Evolutionary conservation across 768 basidiomycete species (phyloP).

Genomic region (Lanmaoa rubissima): DNA sequence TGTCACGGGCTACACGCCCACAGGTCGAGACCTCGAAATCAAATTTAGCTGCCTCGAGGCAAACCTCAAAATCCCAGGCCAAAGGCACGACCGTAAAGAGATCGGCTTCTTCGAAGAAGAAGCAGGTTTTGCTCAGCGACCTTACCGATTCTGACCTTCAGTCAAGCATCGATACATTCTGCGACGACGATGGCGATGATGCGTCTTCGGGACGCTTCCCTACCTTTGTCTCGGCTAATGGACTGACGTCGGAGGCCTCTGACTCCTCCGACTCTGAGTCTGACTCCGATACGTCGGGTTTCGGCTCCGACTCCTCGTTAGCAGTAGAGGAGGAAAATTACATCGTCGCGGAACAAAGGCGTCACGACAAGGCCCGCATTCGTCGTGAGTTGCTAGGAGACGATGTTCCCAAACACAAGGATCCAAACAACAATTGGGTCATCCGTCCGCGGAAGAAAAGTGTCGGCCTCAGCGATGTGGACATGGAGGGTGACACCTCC

Average conservation of each 20-base stretch:
- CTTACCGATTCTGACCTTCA: conserved; percentile 29
- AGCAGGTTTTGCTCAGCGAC: conserved; percentile 12
- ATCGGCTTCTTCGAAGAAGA: conserved; percentile 20
- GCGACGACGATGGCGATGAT: conserved; percentile 31
- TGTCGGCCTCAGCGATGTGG: conserved; percentile 59
- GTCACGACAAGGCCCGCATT: conserved; percentile 50
- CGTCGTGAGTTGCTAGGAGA: conserved; percentile 61
- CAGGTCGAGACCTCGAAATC: conserved; percentile 24
- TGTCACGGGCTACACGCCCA: conserved; percentile 26
- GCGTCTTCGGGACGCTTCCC: conserved; percentile 47
- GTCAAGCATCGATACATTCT: conserved; percentile 37
- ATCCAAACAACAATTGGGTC: conserved; percentile 58
- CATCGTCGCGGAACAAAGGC: conserved; percentile 47
- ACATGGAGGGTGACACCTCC: conserved; percentile 62
- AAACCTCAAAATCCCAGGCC: conserved; percentile 38
- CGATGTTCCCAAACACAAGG: conserved; percentile 41
- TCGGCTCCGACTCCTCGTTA: conserved; percentile 55
- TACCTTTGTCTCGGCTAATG: conserved; percentile 68
- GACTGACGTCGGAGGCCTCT: conserved; percentile 46
- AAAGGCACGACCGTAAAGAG: conserved; percentile 35
- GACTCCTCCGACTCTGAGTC: conserved; percentile 45
- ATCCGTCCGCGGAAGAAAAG: conserved; percentile 69
- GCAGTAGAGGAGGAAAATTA: conserved; percentile 63
- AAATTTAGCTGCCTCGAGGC: conserved; percentile 35
- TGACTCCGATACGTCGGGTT: conserved; percentile 34